Conservation (phyloP, 2,329 filamentous ascomycete species). For the Aspergillus carbonarius region DNA sequence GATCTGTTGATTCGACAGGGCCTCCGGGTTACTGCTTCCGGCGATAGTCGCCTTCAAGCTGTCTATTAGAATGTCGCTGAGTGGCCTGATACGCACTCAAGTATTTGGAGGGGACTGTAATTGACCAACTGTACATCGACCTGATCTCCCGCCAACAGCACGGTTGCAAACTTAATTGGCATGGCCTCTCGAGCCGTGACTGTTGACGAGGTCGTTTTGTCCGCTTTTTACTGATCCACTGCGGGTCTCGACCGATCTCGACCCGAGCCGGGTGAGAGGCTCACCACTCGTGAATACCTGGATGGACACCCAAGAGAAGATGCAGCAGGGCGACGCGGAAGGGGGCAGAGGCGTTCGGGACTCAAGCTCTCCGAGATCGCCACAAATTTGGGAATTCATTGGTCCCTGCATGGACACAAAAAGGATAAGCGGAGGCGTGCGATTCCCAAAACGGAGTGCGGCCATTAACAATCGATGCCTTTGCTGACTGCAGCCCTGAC, state of each 20-base stretch:
- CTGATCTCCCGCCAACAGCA: neutral
- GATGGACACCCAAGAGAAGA: neutral
- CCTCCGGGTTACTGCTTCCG: neutral
- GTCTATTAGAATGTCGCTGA: neutral
- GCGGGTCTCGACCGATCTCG: constrained; percentile 2
- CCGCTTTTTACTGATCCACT: neutral
- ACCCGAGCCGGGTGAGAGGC: neutral
- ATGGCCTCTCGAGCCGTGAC: neutral
- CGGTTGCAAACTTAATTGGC: neutral
- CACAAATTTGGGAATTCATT: neutral
- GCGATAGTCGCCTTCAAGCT: neutral
- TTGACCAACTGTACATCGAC: neutral
- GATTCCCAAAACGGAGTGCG: neutral
- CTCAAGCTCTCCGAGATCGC: neutral
- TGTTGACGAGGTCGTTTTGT: neutral
- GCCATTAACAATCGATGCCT: neutral
- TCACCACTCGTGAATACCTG: neutral
- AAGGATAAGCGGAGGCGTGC: neutral
- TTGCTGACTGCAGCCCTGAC: constrained; percentile 2
- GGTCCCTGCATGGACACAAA: neutral
- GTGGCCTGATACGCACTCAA: neutral
- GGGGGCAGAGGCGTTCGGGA: neutral
- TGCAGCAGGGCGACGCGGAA: neutral
- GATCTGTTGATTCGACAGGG: neutral
- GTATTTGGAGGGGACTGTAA: neutral